Evolutionary conservation across 176 grass and related monocot genomes (phyloP).

Genomic region (Coix lacrymajobi): DNA sequence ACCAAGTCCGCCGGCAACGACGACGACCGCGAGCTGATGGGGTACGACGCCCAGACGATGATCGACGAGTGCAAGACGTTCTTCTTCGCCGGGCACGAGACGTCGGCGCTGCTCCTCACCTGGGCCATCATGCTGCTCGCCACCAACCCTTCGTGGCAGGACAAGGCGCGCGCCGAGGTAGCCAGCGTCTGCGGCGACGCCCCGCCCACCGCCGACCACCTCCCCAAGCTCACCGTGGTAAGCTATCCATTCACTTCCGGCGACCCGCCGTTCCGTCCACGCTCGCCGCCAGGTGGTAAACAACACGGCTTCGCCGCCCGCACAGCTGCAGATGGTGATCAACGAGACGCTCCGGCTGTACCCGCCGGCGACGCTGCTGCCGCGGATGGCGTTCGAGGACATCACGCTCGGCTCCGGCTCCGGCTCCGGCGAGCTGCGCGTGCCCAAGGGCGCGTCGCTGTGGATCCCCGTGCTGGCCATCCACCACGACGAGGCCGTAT

Average conservation of each 20-base stretch:
- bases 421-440: constrained; percentile 40
- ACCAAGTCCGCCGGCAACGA: not conserved
- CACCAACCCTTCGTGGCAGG: constrained; percentile 71
- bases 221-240: constrained; percentile 76
- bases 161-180: constrained; percentile 75
- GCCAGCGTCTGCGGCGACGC: constrained; percentile 40
- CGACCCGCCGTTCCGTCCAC: not conserved
- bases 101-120: constrained; percentile 82
- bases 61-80: constrained; percentile 98
- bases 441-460: constrained; percentile 78
- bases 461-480: constrained; percentile 93
- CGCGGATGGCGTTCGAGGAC: constrained; percentile 92
- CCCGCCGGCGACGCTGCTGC: constrained; percentile 87
- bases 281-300: not conserved
- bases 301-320: not conserved
- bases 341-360: constrained; percentile 88
- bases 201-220: constrained; percentile 49
- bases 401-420: constrained; percentile 46
- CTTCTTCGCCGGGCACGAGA: constrained; percentile 96
- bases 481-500: constrained; percentile 73
- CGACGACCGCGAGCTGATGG: not conserved
- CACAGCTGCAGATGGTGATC: constrained; percentile 97
- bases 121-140: constrained; percentile 91
- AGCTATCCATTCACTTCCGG: not conserved
- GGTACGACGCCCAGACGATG: constrained; percentile 65